Percentiles rank a stretch among this genome's conserved stretches.
Conservation (phyloP, 73 alveolate genomes). For the Paramecium sexaurelia region DNA sequence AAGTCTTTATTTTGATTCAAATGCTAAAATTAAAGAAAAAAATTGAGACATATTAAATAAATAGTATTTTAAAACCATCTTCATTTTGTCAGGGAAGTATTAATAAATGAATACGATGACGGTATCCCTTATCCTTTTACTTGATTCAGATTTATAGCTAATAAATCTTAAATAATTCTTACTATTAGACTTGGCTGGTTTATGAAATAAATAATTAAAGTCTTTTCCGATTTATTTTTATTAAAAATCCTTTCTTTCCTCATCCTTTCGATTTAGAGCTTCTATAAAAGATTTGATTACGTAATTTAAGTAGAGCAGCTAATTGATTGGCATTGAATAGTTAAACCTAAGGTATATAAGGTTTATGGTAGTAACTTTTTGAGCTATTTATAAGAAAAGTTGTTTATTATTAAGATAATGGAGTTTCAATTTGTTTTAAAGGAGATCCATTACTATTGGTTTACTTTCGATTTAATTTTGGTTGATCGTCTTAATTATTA, state of each 20-base stretch:
- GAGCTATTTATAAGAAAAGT: neutral
- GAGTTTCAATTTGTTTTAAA: neutral
- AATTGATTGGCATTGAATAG: neutral
- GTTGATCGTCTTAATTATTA: neutral
- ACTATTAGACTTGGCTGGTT: neutral
- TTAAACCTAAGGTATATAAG: neutral
- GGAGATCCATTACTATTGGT: neutral
- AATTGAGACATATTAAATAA: neutral
- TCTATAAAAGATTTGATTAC: neutral
- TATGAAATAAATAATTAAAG: neutral
- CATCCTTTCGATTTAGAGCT: neutral
- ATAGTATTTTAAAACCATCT: neutral
- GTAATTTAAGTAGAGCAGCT: neutral
- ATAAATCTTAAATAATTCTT: neutral
- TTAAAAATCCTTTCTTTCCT: neutral
- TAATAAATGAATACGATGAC: neutral
- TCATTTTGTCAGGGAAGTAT: neutral
- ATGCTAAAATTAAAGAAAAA: neutral
- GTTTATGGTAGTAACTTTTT: neutral
- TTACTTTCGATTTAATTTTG: neutral
- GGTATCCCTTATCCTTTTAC: neutral
- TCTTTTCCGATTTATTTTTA: neutral
- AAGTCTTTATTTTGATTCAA: constrained; percentile 74
- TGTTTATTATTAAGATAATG: neutral
- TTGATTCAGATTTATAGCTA: neutral